Conservation (phyloP, 225 moss, liverwort and hornwort species). For the Sphagnum tenellum region DNA sequence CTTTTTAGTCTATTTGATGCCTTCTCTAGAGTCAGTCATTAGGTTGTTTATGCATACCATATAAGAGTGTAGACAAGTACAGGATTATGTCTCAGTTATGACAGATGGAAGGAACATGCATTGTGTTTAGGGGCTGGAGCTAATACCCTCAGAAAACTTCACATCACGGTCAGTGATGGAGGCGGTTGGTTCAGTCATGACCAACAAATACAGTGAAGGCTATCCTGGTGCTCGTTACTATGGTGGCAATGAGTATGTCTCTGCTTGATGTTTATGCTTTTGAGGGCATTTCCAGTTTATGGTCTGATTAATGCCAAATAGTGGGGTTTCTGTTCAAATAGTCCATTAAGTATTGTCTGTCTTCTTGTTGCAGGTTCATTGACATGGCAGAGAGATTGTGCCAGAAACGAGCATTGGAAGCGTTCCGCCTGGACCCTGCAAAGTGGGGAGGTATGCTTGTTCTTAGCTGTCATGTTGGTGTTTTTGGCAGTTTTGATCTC, state of each 20-base stretch:
- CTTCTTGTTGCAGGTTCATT: constrained; percentile 50
- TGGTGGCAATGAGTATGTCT: constrained; percentile 87
- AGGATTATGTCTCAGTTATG: background rate
- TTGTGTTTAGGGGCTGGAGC: constrained; percentile 68
- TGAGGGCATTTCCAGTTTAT: background rate
- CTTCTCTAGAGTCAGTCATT: background rate
- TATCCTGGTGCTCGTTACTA: constrained; percentile 97
- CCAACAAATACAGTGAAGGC: constrained; percentile 99
- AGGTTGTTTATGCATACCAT: background rate
- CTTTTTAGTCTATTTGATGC: background rate
- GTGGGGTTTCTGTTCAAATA: background rate
- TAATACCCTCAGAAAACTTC: constrained; percentile 98
- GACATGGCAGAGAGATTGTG: constrained; percentile 92
- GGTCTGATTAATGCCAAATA: too few relatives aligned
- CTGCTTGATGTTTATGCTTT: background rate
- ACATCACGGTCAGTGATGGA: constrained; percentile 93
- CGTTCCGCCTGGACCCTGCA: constrained; percentile 79
- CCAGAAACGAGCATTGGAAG: constrained; percentile 82
- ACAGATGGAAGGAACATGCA: background rate
- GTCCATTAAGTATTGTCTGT: background rate
- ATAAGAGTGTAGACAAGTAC: background rate
- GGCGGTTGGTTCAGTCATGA: constrained; percentile 95
- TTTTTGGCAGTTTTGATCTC: too few relatives aligned
- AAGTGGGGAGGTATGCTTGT: constrained; percentile 77
- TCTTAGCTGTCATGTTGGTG: too few relatives aligned